phyloP scores from a whole-genome alignment of 768 basidiomycete species.

The Suillus weaverae region DNA sequence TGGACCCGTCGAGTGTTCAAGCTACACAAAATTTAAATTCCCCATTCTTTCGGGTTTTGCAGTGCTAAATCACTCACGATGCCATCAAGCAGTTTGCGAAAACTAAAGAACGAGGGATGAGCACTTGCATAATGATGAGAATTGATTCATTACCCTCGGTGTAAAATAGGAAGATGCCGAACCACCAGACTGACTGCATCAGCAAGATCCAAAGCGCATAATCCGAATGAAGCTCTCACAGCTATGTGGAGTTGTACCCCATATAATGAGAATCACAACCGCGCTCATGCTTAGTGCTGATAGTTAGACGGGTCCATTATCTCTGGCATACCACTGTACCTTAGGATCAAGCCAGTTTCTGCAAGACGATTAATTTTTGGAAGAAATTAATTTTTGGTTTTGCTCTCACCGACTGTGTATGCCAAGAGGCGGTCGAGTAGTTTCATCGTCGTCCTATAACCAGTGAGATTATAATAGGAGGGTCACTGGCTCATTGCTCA shows the following conservation, averaged over 20 bases:
- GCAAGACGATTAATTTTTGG: not conserved
- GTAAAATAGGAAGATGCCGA: not conserved
- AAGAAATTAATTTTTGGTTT: not conserved
- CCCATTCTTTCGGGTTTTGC: too few relatives aligned
- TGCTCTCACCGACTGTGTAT: conserved; percentile 6
- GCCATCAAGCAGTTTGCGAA: not conserved
- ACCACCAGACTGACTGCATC: conserved; percentile 1
- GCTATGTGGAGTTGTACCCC: not conserved
- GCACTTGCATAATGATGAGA: not conserved
- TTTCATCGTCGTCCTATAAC: not conserved
- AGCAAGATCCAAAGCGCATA: not conserved
- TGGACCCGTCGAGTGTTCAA: conserved; percentile 1
- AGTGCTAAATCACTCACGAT: not conserved
- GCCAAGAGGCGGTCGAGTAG: conserved; percentile 3
- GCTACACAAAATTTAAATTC: not conserved
- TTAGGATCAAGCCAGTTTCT: not conserved
- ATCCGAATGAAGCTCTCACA: not conserved
- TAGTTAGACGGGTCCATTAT: not conserved
- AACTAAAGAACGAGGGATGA: not conserved
- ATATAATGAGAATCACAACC: not conserved
- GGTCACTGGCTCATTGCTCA: not conserved
- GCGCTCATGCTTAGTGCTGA: not conserved
- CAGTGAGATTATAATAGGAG: not conserved
- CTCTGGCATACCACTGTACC: not conserved
- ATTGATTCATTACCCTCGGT: not conserved